A percentile compares a stretch with the other conserved stretches of the same genome.
Conservation (phyloP, 2,329 filamentous ascomycete genomes). For the Clarireedia monteithiana region DNA sequence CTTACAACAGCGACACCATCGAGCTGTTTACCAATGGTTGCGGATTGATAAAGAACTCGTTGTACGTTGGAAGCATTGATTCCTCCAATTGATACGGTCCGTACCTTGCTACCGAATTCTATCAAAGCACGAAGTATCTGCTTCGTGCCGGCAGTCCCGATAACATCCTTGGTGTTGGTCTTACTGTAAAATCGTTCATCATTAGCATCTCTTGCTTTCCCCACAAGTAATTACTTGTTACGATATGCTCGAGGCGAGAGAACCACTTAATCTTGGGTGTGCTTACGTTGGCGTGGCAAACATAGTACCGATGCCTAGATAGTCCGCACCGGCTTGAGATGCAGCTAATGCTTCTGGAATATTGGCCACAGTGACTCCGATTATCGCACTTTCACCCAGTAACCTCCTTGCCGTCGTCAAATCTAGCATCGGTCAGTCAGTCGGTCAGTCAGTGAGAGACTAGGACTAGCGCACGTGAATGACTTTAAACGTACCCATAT, state of each 20-base stretch:
- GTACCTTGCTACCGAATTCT: constrained; percentile 34
- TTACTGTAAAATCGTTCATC: constrained; percentile 45
- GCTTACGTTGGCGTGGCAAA: constrained; percentile 72
- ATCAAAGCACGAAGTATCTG: constrained; percentile 55
- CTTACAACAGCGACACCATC: constrained; percentile 85
- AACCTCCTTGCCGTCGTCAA: constrained; percentile 59
- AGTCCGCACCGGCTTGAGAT: constrained; percentile 71
- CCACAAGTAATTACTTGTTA: too few species aligned
- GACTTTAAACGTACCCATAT: constrained; percentile 55
- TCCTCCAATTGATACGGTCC: constrained; percentile 81
- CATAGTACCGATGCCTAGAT: constrained; percentile 84
- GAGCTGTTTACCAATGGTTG: constrained; percentile 46
- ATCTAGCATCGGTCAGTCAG: constrained; percentile 34
- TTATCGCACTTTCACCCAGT: constrained; percentile 70
- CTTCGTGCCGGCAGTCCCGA: constrained; percentile 65
- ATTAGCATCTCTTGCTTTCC: too few species aligned
- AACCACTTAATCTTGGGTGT: not conserved
- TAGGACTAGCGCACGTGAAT: not conserved
- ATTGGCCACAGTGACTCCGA: constrained; percentile 79
- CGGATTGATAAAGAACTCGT: constrained; percentile 65
- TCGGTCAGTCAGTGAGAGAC: not conserved
- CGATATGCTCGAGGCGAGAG: not conserved
- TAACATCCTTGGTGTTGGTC: constrained; percentile 75
- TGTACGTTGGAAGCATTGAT: constrained; percentile 72
- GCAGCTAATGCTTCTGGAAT: constrained; percentile 65